Evolutionary conservation across 2,329 filamentous ascomycete genomes (phyloP), one percentile per base, ranked within the genome.

Genomic region (Fusarium paranaense): DNA sequence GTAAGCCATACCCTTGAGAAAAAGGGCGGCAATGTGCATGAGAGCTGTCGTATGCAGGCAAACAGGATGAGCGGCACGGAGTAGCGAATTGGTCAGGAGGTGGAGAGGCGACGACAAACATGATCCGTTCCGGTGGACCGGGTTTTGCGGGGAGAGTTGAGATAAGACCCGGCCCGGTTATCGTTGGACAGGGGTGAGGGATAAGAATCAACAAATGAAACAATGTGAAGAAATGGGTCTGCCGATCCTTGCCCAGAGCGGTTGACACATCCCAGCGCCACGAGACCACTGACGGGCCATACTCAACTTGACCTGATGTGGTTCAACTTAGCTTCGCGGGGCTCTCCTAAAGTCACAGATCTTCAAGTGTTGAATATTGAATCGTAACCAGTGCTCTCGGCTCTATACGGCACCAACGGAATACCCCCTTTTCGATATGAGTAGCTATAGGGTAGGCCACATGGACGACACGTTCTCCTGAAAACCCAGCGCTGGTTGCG

Each of bases 121-220:
- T 59, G 35, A 13, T 40, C 35, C 22, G 35, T 59, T 25, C 56
- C 56, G 56, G 56, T 40, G 35, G 35, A 59, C 56, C 56, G 56
- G 56, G 35, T 59, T 57, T 40, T 37, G 56, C 56, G 56, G 56
- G 56, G 56, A 59, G 22, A 38, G 16, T 58, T n/a, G 33, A 58
- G 56, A 59, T 38, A 59, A 40, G 32, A 40, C 56, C 56, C 54
- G 54, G 54, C 32, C 54, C 54, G 54, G 54, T 59, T 59, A 59
- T 59, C 56, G 56, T 5, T 14, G 5, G 6, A 27, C 56, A 30
- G 35, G 56, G 56, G 35, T 20, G 16, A 40, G 2, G 35, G 56
- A 30, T 57, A 57, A 57, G 54, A 37, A 18, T 1, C 9, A 11
- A 20, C 54, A 3, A 57, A 57, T 57, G 7, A 25, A 18, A 11